Percentiles rank a stretch among this genome's conserved stretches.
phyloP scores from a whole-genome alignment of 208 protist genomes.

The Wallacemonas sp. region DNA sequence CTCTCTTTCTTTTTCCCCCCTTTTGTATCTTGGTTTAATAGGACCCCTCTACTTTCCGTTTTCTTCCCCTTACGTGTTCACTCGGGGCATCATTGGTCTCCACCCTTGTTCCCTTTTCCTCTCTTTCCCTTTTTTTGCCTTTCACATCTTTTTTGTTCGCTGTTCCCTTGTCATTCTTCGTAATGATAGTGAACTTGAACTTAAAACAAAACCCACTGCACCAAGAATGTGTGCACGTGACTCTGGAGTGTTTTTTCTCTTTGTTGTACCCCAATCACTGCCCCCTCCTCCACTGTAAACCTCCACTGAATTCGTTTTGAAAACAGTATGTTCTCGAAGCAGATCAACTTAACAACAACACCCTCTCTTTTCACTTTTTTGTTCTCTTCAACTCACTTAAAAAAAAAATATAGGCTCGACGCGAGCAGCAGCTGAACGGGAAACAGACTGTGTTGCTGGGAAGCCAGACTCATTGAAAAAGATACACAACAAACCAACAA shows the following conservation, averaged over 20 bases:
- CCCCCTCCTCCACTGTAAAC: background rate
- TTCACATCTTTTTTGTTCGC: too few relatives aligned
- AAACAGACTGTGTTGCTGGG: too few relatives aligned
- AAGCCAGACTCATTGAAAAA: too few relatives aligned
- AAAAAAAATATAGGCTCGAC: too few relatives aligned
- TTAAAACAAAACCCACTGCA: background rate
- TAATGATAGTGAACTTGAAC: too few relatives aligned
- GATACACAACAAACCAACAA: too few relatives aligned
- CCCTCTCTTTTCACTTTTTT: background rate
- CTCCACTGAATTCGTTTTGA: background rate
- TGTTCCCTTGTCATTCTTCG: too few relatives aligned
- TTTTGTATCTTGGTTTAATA: background rate
- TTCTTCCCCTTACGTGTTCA: background rate
- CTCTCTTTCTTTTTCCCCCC: background rate
- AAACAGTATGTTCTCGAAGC: background rate
- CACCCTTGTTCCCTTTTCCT: background rate
- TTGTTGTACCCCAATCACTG: background rate
- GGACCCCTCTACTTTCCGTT: background rate
- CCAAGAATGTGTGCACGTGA: background rate
- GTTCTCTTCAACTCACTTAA: background rate
- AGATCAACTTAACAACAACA: background rate
- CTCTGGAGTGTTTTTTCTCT: background rate
- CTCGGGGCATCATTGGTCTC: too few relatives aligned
- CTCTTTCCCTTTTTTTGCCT: too few relatives aligned
- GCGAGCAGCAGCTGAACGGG: too few relatives aligned